Evolutionary conservation across 2,329 filamentous ascomycete genomes (phyloP).

Genomic region (Geosmithia putterillii): DNA sequence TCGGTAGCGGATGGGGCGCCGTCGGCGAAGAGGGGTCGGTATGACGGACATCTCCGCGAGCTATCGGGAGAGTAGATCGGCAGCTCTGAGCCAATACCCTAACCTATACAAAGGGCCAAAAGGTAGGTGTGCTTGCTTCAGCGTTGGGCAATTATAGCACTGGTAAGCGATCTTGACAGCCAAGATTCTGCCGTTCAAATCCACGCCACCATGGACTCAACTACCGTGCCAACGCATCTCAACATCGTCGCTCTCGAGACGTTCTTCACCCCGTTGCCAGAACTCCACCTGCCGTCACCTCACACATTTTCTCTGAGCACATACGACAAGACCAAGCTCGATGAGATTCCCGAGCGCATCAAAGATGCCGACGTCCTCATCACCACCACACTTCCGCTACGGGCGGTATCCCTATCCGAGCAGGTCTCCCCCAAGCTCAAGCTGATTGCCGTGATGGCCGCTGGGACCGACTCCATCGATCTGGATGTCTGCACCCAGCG

Average conservation of each 20-base stretch:
- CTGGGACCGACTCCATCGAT: slow-evolving; percentile 54
- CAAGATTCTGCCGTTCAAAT: too few relatives aligned
- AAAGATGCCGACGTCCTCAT: not conserved
- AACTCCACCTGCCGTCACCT: slow-evolving; percentile 3
- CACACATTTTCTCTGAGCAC: slow-evolving; percentile 1
- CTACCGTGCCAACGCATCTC: slow-evolving; percentile 1
- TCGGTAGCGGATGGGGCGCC: too few relatives aligned
- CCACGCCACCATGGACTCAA: not conserved
- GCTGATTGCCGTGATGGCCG: not conserved
- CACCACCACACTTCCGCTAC: not conserved
- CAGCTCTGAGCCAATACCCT: too few relatives aligned
- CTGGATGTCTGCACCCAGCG: slow-evolving; percentile 29
- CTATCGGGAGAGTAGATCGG: too few relatives aligned
- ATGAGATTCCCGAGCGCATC: not conserved
- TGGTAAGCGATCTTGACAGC: too few relatives aligned
- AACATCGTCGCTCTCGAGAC: slow-evolving; percentile 6
- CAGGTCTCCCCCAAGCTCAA: not conserved
- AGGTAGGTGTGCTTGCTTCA: too few relatives aligned
- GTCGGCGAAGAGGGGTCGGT: too few relatives aligned
- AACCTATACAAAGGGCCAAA: too few relatives aligned
- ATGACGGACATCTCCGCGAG: too few relatives aligned
- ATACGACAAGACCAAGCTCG: not conserved
- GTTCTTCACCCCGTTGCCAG: slow-evolving; percentile 3
- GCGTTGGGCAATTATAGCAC: too few relatives aligned
- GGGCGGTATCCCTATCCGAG: not conserved